Percentiles rank a stretch among this genome's conserved stretches.
phyloP scores from a whole-genome alignment of 345 rosid genomes.

The Noccaea caerulescens region DNA sequence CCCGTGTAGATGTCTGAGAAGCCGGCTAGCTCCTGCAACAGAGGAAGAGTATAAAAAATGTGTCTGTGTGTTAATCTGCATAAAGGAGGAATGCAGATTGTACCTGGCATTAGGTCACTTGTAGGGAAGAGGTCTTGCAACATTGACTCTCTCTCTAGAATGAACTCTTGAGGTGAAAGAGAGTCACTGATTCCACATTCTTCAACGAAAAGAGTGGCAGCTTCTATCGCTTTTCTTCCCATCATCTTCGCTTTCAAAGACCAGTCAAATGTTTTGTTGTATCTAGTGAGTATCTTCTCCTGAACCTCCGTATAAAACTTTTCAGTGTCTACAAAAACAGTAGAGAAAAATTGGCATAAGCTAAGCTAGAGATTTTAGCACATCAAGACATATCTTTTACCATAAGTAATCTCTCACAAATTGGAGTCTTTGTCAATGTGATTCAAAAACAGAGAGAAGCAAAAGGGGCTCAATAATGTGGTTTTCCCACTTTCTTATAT shows the following conservation, averaged over 20 bases:
- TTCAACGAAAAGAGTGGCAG: constrained; percentile 77
- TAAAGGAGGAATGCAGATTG: neutral
- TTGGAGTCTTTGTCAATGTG: neutral
- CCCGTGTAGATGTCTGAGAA: constrained; percentile 78
- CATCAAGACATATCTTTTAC: constrained; percentile 16
- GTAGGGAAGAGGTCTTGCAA: constrained; percentile 72
- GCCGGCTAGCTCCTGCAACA: constrained; percentile 70
- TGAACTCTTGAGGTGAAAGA: constrained; percentile 81
- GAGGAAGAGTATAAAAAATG: neutral
- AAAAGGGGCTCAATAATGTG: no score
- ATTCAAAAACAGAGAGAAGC: neutral
- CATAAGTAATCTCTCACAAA: neutral
- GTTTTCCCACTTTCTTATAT: no score
- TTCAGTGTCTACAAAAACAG: constrained; percentile 73
- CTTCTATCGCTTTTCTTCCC: constrained; percentile 90
- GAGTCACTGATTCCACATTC: constrained; percentile 83
- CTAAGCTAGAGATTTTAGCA: constrained; percentile 1
- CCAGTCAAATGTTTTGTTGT: constrained; percentile 88
- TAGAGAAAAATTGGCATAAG: neutral
- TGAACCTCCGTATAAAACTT: constrained; percentile 90
- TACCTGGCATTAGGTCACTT: constrained; percentile 90
- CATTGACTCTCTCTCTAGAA: constrained; percentile 82
- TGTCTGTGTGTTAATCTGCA: neutral
- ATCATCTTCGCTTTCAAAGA: constrained; percentile 94
- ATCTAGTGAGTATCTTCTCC: constrained; percentile 80